Base-by-base conservation (phyloP, 2,329 filamentous ascomycete genomes). In the Beauveria varroae region DNA sequence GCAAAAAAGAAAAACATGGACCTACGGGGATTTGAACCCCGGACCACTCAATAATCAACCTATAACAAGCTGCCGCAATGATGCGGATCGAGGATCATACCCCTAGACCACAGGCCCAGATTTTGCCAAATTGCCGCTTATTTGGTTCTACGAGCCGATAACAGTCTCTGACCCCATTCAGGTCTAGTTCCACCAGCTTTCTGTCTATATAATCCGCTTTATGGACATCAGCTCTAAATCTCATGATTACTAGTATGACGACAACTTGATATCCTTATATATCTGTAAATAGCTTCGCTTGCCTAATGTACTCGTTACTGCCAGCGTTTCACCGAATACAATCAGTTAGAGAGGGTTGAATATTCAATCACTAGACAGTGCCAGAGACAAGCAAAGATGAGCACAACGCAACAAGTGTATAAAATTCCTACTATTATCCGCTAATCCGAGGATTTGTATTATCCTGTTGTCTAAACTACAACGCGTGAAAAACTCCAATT, bases 391-490 rank as follows among this genome's bases (percentile, higher is more conserved):
- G 20, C 12, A 22, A 49, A 24, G 22, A 49, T 46, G 10, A 26
- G 44, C 9, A 30, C 41, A 57, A 44, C 10, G 24, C 37, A 41
- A 50, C 26, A 24, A 47, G 18, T 30, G 30, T n/a, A 58, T 41
- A 51, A 34, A 34, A 28, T 40, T 57, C n/a, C 16, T 22, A 41
- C 41, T 51, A 22, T 28, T 30, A 34, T n/a, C 24, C 22, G 18
- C 56, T 51, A 43, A n/a, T 24, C 41, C 30, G 47, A 43, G n/a
- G 6, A 50, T 24, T 44, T 58, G 40, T 34, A 53, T 67, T 67
- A 68, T 67, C 43, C 28, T 37, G n/a, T 5, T 58, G 24, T 51
- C 64, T 69, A 70, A 64, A 68, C 67, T 70, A 68, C 65, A 68
- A 41, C 50, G 44, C 37, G 34, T 37, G 49, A 60, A 53, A 26